These are phyloP conservation scores for Penicillium sp. DNA, from an alignment of 2,329 filamentous ascomycete species.

Conservation along the genomic window DNA sequence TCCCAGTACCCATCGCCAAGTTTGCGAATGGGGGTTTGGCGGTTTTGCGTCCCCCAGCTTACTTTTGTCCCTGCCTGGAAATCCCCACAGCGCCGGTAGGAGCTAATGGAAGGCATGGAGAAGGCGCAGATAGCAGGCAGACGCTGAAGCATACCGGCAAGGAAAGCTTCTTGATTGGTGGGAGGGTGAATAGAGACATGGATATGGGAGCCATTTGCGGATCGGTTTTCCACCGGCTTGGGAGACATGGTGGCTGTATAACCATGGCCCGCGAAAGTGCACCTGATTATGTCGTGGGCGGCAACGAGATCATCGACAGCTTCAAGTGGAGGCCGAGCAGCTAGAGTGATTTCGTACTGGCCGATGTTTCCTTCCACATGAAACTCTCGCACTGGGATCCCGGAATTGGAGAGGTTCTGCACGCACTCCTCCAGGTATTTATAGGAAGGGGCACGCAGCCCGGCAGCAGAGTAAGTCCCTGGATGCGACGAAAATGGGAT, in stretches of 20 bases:
- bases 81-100: slow-evolving; percentile 9
- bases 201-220: slow-evolving; percentile 14
- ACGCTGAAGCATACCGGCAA: slow-evolving; percentile 11
- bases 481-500: not conserved
- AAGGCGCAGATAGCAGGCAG: slow-evolving; percentile 14
- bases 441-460: slow-evolving; percentile 7
- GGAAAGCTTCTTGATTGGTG: slow-evolving; percentile 5
- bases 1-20: slow-evolving; percentile 24
- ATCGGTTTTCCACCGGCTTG: slow-evolving; percentile 6
- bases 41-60: slow-evolving; percentile 20
- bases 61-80: slow-evolving; percentile 8
- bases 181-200: slow-evolving; percentile 18
- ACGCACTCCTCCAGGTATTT: slow-evolving; percentile 5
- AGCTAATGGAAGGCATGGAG: slow-evolving; percentile 11
- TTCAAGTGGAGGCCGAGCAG: slow-evolving; percentile 15
- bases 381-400: not conserved
- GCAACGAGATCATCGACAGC: slow-evolving; percentile 20
- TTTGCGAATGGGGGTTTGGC: slow-evolving; percentile 18
- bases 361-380: slow-evolving; percentile 15
- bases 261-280: slow-evolving; percentile 12
- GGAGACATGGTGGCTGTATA: slow-evolving; percentile 20
- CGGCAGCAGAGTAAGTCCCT: not conserved
- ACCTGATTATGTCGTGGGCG: slow-evolving; percentile 15
- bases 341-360: slow-evolving; percentile 18
- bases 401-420: not conserved